Evolutionary conservation across 1,284 basidiomycete species (phyloP).

Genomic region (Tilletia walkeri): DNA sequence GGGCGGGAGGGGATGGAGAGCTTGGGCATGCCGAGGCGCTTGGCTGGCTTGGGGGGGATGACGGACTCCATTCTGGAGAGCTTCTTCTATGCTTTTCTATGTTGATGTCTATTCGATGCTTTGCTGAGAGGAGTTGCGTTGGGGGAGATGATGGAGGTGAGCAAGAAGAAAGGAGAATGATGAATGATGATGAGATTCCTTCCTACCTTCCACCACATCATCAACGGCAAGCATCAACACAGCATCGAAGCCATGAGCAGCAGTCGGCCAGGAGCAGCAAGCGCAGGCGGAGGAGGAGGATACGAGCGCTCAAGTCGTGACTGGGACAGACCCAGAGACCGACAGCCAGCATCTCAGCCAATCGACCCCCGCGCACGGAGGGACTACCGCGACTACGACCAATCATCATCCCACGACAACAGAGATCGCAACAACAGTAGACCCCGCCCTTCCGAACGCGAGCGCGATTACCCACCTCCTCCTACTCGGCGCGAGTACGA

Average conservation of each 20-base stretch:
- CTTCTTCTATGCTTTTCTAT: neutral
- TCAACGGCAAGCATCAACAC: too few relatives aligned
- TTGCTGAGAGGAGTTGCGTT: neutral
- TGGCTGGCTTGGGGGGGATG: constrained; percentile 49
- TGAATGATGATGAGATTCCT: neutral
- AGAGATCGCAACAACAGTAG: neutral
- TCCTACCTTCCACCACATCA: neutral
- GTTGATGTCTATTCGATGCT: too few relatives aligned
- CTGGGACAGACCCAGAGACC: neutral
- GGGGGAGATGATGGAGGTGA: neutral
- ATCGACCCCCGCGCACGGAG: neutral
- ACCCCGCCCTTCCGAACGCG: too few relatives aligned
- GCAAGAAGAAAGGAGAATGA: too few relatives aligned
- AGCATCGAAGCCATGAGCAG: neutral
- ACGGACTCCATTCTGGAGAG: constrained; percentile 29
- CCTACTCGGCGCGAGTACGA: constrained; percentile 3
- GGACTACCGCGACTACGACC: neutral
- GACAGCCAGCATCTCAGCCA: neutral
- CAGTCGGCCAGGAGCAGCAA: neutral
- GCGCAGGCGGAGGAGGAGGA: neutral
- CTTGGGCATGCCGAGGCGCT: constrained; percentile 50
- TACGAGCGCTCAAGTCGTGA: neutral
- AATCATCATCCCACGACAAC: too few relatives aligned
- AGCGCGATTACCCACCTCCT: too few relatives aligned
- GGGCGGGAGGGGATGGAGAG: constrained; percentile 34